A percentile compares a stretch with the other conserved stretches of the same genome.
phyloP scores from a whole-genome alignment of 306 rosid genomes.

The Medicago lupulina region DNA sequence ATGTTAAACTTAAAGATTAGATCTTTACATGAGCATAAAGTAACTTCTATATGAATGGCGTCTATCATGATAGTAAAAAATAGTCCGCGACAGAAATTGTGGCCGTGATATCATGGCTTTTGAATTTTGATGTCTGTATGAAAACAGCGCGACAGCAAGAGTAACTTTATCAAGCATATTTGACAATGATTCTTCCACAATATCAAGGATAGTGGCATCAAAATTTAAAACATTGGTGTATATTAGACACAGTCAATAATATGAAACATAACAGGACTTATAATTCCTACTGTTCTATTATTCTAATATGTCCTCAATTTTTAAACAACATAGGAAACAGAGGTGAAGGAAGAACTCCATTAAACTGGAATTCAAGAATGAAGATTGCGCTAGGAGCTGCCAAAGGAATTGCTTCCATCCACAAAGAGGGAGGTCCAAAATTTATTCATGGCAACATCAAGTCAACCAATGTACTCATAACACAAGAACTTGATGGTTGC shows the following conservation, averaged over 20 bases:
- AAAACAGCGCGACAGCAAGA: neutral
- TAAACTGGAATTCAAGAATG: slow-evolving; percentile 69
- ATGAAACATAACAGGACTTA: neutral
- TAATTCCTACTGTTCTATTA: slow-evolving; percentile 4
- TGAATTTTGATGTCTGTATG: neutral
- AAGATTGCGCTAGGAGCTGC: slow-evolving; percentile 61
- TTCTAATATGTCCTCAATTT: neutral
- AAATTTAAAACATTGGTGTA: neutral
- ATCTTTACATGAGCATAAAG: too few relatives aligned
- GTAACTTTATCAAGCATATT: neutral
- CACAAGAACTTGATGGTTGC: slow-evolving; percentile 58
- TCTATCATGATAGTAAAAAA: too few relatives aligned
- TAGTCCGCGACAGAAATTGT: too few relatives aligned
- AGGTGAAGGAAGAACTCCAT: slow-evolving; percentile 52
- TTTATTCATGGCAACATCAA: slow-evolving; percentile 70
- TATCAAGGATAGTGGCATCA: neutral
- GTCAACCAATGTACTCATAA: slow-evolving; percentile 69
- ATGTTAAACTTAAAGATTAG: too few relatives aligned
- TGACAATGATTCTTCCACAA: neutral
- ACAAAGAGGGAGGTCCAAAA: slow-evolving; percentile 52
- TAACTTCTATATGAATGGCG: too few relatives aligned
- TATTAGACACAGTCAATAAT: neutral
- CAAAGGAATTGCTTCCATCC: slow-evolving; percentile 66
- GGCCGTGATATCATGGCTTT: neutral
- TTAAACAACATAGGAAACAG: slow-evolving; percentile 53